Percentiles rank a stretch among this genome's conserved stretches.
Evolutionary conservation across 768 basidiomycete species (phyloP).

Genomic region (Termitomyces bulborhizus): DNA sequence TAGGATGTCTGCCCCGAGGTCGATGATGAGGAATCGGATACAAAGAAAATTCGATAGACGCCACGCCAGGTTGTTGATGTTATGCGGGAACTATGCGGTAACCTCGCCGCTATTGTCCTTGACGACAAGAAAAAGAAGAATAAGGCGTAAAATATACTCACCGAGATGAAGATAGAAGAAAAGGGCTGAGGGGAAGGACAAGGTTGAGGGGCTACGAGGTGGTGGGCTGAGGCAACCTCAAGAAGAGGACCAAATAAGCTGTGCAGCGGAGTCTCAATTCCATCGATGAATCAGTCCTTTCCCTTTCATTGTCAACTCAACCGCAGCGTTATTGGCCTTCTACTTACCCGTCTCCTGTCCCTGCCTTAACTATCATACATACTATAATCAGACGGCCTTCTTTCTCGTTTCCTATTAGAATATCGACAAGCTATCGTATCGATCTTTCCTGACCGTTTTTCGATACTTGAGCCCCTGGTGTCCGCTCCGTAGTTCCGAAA

Average conservation of each 20-base stretch:
- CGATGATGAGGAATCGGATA: neutral
- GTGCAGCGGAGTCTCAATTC: slow-evolving; percentile 49
- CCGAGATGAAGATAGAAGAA: slow-evolving; percentile 9
- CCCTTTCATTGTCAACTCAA: neutral
- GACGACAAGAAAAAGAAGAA: slow-evolving; percentile 10
- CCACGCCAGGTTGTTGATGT: slow-evolving; percentile 15
- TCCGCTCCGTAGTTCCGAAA: slow-evolving; percentile 2
- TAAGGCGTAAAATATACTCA: slow-evolving; percentile 18
- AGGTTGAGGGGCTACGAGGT: slow-evolving; percentile 20
- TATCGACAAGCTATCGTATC: neutral
- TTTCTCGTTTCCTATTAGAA: neutral
- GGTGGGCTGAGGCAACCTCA: slow-evolving; percentile 22
- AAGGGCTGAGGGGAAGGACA: slow-evolving; percentile 9
- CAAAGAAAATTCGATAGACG: slow-evolving; percentile 9
- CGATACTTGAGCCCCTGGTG: neutral
- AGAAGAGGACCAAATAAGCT: slow-evolving; percentile 36
- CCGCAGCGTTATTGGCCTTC: neutral
- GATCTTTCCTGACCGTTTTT: neutral
- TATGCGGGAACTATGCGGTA: slow-evolving; percentile 10
- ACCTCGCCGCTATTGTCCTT: slow-evolving; percentile 7
- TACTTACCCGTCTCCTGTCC: neutral
- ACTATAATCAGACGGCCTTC: neutral
- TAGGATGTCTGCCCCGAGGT: neutral
- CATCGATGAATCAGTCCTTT: slow-evolving; percentile 20
- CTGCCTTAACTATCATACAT: neutral